A percentile compares a stretch with the other conserved stretches of the same genome.
These are phyloP conservation scores for Trematosphaeria pertusa DNA, from an alignment of 2,329 filamentous ascomycete species.

Conservation along the genomic window DNA sequence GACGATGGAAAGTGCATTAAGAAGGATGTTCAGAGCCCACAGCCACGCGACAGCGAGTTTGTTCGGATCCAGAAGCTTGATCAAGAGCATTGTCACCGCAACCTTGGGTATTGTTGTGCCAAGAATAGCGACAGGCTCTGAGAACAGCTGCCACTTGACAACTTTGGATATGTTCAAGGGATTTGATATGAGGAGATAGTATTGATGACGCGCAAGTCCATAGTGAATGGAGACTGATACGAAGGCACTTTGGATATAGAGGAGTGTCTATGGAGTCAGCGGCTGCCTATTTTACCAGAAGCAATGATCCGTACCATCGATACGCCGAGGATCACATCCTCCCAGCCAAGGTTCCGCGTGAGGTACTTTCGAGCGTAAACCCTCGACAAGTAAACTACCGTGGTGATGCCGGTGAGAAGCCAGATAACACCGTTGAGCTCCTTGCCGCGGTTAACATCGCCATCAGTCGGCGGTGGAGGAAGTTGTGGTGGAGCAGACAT, in stretches of 20 bases:
- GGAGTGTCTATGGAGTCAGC: neutral
- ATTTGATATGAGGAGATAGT: neutral
- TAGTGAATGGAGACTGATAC: neutral
- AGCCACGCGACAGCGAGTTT: neutral
- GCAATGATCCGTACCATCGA: neutral
- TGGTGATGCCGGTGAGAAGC: neutral
- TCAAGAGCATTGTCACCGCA: neutral
- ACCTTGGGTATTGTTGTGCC: neutral
- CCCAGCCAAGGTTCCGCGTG: neutral
- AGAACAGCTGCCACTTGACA: neutral
- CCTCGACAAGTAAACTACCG: neutral
- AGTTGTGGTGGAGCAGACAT: neutral
- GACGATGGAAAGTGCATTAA: neutral
- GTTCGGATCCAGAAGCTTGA: neutral
- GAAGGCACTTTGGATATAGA: neutral
- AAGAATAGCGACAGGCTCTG: neutral
- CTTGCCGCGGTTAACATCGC: neutral
- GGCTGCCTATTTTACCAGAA: no score
- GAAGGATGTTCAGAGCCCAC: neutral
- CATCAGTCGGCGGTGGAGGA: neutral
- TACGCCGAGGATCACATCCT: neutral
- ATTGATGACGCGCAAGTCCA: neutral
- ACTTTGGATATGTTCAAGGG: neutral
- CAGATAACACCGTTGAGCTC: neutral
- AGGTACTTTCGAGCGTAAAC: neutral